These are phyloP conservation scores for Abrus pulchellus DNA, from an alignment of 306 rosid genomes.

Conservation along the genomic window DNA sequence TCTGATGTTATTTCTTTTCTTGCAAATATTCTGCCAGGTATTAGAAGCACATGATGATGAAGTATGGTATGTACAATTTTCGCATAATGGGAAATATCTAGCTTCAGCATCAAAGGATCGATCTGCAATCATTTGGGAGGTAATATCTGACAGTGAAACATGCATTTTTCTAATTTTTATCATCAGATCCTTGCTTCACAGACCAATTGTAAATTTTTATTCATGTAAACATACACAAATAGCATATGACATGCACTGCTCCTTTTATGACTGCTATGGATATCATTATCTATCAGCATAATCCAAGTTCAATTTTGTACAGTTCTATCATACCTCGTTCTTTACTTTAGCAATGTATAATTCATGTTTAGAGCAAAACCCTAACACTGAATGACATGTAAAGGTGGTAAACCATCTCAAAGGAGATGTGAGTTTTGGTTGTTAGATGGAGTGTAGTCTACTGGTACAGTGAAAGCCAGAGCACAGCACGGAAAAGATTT, in stretches of 20 bases:
- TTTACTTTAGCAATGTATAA: background rate
- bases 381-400: background rate
- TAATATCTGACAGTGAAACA: conserved; percentile 51
- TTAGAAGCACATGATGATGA: conserved; percentile 82
- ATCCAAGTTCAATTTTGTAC: conserved; percentile 14
- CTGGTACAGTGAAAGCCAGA: background rate
- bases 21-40: conserved; percentile 57
- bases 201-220: conserved; percentile 25
- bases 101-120: conserved; percentile 91
- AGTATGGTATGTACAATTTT: conserved; percentile 93
- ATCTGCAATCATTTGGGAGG: conserved; percentile 96
- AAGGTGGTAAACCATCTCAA: conserved; percentile 1
- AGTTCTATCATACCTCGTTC: background rate
- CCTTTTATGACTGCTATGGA: background rate
- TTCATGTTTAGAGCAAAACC: conserved; percentile 19
- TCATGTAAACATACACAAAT: conserved; percentile 25
- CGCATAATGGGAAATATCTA: conserved; percentile 85
- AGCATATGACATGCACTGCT: background rate
- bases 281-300: conserved; percentile 24
- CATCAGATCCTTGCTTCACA: conserved; percentile 18
- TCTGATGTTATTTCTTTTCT: conserved; percentile 43
- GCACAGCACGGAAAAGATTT: background rate
- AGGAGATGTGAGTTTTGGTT: background rate
- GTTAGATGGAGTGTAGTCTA: conserved; percentile 24
- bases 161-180: conserved; percentile 33